Evolutionary conservation across 2,329 filamentous ascomycete genomes (phyloP).

Genomic region (Hymenoscyphus linearis): DNA sequence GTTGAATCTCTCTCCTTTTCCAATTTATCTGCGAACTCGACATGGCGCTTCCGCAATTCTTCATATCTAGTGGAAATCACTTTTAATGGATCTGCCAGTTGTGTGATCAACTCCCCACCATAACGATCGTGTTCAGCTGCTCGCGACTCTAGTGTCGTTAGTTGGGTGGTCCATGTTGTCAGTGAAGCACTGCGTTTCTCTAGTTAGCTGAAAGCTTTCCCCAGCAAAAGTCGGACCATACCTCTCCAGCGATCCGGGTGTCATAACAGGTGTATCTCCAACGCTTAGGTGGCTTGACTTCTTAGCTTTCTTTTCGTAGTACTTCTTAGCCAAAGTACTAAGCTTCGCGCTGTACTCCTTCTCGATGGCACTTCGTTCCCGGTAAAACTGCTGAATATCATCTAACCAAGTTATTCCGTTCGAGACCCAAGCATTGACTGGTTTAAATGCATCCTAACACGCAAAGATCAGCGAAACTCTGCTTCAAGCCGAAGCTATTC

Average conservation of each 20-base stretch:
- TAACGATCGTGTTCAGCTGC: constrained; percentile 87
- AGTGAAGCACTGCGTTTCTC: constrained; percentile 68
- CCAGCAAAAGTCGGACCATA: constrained; percentile 31
- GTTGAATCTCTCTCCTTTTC: constrained; percentile 82
- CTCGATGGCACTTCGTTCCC: constrained; percentile 87
- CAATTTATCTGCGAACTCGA: constrained; percentile 81
- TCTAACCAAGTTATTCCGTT: constrained; percentile 92
- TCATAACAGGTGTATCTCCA: constrained; percentile 87
- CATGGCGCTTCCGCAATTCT: constrained; percentile 85
- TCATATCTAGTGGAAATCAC: constrained; percentile 71
- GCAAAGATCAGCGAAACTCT: constrained; percentile 9
- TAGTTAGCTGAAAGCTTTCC: constrained; percentile 10
- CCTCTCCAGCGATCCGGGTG: constrained; percentile 91
- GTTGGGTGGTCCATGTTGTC: constrained; percentile 93
- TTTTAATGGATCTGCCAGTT: constrained; percentile 84
- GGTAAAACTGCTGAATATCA: constrained; percentile 95
- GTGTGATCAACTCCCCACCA: constrained; percentile 68
- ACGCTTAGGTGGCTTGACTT: constrained; percentile 86
- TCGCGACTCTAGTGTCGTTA: constrained; percentile 81
- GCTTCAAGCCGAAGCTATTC: neutral
- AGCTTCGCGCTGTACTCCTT: constrained; percentile 95
- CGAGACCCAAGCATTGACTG: constrained; percentile 85
- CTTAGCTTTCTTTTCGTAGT: constrained; percentile 93
- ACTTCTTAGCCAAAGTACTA: constrained; percentile 83
- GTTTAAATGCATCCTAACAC: constrained; percentile 86